Conservation (phyloP, 2,329 filamentous ascomycete genomes). For the Cladophialophora bantiana region DNA sequence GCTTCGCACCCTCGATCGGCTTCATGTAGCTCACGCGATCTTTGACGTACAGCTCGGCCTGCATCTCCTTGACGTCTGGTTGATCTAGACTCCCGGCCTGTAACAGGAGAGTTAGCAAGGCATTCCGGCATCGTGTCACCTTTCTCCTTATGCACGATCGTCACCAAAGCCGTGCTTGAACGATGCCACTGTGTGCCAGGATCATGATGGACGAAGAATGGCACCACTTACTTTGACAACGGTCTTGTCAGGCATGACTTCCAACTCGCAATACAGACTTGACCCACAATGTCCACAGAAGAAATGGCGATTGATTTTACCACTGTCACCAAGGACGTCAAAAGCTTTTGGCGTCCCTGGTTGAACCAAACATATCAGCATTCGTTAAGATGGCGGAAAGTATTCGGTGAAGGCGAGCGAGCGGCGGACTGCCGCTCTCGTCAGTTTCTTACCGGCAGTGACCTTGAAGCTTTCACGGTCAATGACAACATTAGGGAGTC, state of each 20-base stretch:
- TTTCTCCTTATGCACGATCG: neutral
- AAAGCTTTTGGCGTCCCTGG: constrained; percentile 53
- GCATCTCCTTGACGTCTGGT: constrained; percentile 52
- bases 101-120: neutral
- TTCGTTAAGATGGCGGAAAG: neutral
- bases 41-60: constrained; percentile 61
- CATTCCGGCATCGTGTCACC: neutral
- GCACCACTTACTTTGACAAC: constrained; percentile 44
- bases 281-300: constrained; percentile 63
- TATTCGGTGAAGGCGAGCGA: neutral
- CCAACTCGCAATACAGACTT: constrained; percentile 59
- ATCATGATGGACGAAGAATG: neutral
- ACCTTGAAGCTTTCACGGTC: constrained; percentile 57
- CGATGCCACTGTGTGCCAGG: too few relatives aligned
- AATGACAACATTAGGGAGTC: constrained; percentile 61
- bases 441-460: constrained; percentile 49
- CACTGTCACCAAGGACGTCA: constrained; percentile 56
- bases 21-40: constrained; percentile 57
- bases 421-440: too few relatives aligned
- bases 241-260: constrained; percentile 59
- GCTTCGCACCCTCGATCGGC: constrained; percentile 55
- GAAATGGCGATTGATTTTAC: constrained; percentile 64
- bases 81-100: constrained; percentile 62
- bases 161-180: too few relatives aligned
- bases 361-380: neutral